Evolutionary conservation across 2,329 filamentous ascomycete genomes (phyloP).

Genomic region (Pseudophaeomoniella oleicola): DNA sequence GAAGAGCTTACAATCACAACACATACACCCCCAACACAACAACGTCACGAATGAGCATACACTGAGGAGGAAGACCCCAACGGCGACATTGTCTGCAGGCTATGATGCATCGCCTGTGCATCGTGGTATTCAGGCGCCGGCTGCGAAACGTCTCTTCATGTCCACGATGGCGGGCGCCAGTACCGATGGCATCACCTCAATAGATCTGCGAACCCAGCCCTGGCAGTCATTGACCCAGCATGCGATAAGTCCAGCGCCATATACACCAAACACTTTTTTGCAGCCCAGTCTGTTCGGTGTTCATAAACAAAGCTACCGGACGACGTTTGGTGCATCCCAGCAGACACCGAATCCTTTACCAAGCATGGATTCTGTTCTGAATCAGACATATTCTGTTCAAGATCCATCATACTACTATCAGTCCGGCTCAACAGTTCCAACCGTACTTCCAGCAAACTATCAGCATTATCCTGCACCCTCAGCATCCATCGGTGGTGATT

Average conservation of each 20-base stretch:
- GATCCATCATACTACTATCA: slow-evolving; percentile 25
- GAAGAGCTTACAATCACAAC: slow-evolving; percentile 3
- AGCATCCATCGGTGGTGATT: slow-evolving; percentile 39
- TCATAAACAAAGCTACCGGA: neutral
- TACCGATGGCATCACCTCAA: neutral
- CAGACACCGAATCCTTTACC: slow-evolving; percentile 27
- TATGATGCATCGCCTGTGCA: slow-evolving; percentile 75
- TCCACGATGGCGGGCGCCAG: slow-evolving; percentile 34
- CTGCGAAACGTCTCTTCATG: slow-evolving; percentile 70
- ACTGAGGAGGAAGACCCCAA: slow-evolving; percentile 81
- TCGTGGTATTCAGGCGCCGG: slow-evolving; percentile 57
- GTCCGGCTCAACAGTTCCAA: slow-evolving; percentile 38
- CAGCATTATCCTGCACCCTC: slow-evolving; percentile 44
- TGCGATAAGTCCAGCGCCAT: neutral
- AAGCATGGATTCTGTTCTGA: slow-evolving; percentile 46
- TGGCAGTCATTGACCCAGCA: neutral
- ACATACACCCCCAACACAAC: slow-evolving; percentile 5
- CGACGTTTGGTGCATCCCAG: neutral
- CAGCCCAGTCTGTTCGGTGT: neutral
- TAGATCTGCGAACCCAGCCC: neutral
- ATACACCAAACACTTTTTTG: neutral
- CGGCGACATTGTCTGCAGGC: slow-evolving; percentile 78
- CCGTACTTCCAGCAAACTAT: slow-evolving; percentile 43
- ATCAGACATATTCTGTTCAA: slow-evolving; percentile 36
- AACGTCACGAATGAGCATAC: slow-evolving; percentile 47